phyloP scores from a whole-genome alignment of 257 asterid genomes.

The Solanum etuberosum region DNA sequence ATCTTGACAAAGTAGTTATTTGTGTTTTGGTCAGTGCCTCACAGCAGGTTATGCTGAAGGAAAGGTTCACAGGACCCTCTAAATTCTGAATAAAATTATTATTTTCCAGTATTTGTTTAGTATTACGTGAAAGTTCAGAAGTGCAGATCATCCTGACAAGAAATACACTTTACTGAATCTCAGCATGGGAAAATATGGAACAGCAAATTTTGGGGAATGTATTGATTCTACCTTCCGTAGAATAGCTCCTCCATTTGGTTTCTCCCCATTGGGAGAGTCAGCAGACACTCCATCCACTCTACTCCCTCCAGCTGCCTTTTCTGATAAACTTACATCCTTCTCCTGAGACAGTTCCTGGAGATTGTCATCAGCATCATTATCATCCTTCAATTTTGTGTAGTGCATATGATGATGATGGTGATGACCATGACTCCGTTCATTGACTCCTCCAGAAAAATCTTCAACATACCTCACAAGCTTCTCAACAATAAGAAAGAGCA shows the following conservation, averaged over 20 bases:
- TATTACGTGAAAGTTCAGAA: background rate
- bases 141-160: background rate
- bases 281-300: constrained; percentile 19
- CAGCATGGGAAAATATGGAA: background rate
- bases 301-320: constrained; percentile 19
- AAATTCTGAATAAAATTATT: background rate
- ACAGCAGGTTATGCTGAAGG: background rate
- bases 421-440: constrained; percentile 45
- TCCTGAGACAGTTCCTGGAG: constrained; percentile 25
- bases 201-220: background rate
- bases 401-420: constrained; percentile 69
- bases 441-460: constrained; percentile 53
- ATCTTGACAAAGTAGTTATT: background rate
- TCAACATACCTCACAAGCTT: constrained; percentile 91
- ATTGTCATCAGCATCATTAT: constrained; percentile 30
- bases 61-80: background rate
- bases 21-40: background rate
- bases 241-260: constrained; percentile 21
- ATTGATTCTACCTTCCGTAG: constrained; percentile 55
- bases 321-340: constrained; percentile 17
- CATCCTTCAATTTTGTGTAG: constrained; percentile 38
- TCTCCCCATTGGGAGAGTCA: constrained; percentile 19
- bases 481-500: constrained; percentile 84
- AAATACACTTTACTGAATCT: background rate
- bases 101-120: background rate